Evolutionary conservation across 148 eudicot species (phyloP).

Genomic region (Arctostaphylos glauca): DNA sequence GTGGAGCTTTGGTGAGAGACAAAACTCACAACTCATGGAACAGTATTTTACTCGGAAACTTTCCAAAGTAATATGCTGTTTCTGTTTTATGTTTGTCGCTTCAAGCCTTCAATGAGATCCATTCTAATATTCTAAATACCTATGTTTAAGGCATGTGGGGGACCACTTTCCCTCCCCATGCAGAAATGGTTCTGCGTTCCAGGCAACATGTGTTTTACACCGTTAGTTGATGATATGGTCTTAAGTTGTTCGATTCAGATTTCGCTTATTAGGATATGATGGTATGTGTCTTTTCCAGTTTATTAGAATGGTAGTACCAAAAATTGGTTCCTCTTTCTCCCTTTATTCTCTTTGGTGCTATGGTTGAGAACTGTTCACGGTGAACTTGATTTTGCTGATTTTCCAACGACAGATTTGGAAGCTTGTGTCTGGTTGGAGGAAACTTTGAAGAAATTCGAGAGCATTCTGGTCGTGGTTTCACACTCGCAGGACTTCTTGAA

Average conservation of each 20-base stretch:
- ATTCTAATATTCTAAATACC: neutral
- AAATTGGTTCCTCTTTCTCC: neutral
- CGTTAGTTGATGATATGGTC: neutral
- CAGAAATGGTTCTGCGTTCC: neutral
- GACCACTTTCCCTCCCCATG: neutral
- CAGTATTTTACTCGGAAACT: neutral
- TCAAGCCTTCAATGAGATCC: neutral
- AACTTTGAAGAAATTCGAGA: conserved; percentile 66
- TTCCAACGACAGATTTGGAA: conserved; percentile 63
- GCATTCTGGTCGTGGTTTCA: conserved; percentile 84
- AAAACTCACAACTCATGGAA: neutral
- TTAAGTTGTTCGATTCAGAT: neutral
- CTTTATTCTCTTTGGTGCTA: neutral
- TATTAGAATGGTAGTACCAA: neutral
- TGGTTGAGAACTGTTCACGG: neutral
- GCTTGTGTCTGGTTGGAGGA: conserved; percentile 98
- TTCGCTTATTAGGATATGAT: neutral
- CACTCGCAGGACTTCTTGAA: conserved; percentile 93
- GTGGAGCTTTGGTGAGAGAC: neutral
- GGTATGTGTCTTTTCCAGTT: neutral
- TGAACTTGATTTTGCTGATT: neutral
- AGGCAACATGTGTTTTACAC: neutral
- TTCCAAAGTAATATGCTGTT: neutral
- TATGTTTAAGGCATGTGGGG: neutral
- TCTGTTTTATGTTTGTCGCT: neutral